Conservation (phyloP, 2,329 filamentous ascomycete species). For the Corinectria fuckeliana region DNA sequence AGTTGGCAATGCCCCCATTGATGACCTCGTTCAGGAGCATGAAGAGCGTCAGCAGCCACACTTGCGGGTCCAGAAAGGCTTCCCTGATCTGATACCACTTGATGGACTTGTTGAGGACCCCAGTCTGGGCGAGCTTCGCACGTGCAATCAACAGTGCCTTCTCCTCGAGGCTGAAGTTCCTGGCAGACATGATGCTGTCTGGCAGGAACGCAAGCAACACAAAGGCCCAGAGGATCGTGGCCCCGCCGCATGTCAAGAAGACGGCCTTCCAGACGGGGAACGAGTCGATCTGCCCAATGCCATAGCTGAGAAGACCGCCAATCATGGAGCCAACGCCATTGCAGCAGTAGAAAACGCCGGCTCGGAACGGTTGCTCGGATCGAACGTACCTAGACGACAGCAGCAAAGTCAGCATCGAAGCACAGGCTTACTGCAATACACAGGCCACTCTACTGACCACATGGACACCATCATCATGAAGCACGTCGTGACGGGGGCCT, state of each 20-base stretch:
- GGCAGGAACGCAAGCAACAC: conserved; percentile 52
- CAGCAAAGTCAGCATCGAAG: neutral
- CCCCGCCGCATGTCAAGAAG: conserved; percentile 56
- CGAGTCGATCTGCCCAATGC: conserved; percentile 55
- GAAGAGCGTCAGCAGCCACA: conserved; percentile 59
- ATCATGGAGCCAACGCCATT: conserved; percentile 53
- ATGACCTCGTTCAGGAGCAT: conserved; percentile 61
- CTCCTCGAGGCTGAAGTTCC: conserved; percentile 22
- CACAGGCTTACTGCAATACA: neutral
- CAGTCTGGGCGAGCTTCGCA: conserved; percentile 55
- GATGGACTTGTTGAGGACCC: conserved; percentile 53
- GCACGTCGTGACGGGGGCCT: conserved; percentile 55
- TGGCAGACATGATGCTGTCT: conserved; percentile 48
- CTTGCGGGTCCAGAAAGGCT: conserved; percentile 54
- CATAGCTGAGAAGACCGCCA: conserved; percentile 55
- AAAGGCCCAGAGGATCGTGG: conserved; percentile 54
- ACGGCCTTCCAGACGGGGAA: conserved; percentile 56
- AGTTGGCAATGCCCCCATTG: conserved; percentile 60
- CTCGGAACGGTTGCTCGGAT: conserved; percentile 52
- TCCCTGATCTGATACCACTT: conserved; percentile 55
- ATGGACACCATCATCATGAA: conserved; percentile 58
- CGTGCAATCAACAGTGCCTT: conserved; percentile 63
- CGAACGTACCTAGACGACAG: conserved; percentile 44
- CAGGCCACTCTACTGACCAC: conserved; percentile 40
- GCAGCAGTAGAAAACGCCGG: conserved; percentile 42